Evolutionary conservation across 2,329 filamentous ascomycete species (phyloP).

Genomic region (Calonectria fujianensis): DNA sequence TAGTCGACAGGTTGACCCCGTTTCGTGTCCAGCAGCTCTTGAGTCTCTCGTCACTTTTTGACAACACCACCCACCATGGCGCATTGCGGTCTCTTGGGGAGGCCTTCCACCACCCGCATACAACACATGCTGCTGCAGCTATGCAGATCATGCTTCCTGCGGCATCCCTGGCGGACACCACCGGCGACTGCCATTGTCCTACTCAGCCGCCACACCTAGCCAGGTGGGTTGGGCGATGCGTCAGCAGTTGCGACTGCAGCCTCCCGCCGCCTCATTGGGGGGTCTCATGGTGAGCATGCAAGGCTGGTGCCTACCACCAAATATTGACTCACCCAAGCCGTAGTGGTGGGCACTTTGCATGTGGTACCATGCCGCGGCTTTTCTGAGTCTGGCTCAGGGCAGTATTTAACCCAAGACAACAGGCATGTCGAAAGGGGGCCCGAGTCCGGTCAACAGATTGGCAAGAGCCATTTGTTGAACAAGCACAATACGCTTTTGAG

Average conservation of each 20-base stretch:
- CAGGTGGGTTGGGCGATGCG: constrained; percentile 32
- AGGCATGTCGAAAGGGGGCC: not conserved
- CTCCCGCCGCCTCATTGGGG: constrained; percentile 17
- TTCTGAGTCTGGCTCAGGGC: not conserved
- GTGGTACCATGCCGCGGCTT: not conserved
- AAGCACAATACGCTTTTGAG: constrained; percentile 9
- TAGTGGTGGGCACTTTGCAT: constrained; percentile 17
- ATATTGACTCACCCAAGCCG: not conserved
- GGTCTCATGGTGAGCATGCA: not conserved
- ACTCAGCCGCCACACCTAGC: constrained; percentile 2
- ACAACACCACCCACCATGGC: constrained; percentile 22
- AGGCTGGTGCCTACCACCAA: constrained; percentile 20
- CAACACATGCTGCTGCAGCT: constrained; percentile 26
- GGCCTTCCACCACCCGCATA: constrained; percentile 16
- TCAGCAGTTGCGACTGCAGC: constrained; percentile 37
- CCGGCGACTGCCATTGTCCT: constrained; percentile 9
- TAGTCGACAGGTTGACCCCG: not conserved
- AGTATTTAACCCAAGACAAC: constrained; percentile 8
- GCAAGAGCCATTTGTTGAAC: constrained; percentile 7
- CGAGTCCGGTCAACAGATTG: not conserved
- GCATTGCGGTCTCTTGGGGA: not conserved
- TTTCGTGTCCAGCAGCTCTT: not conserved
- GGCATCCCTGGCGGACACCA: constrained; percentile 21
- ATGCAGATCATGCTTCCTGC: constrained; percentile 26
- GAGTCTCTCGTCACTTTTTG: not conserved